Evolutionary conservation across 108 stramenopile species (phyloP).

Genomic region (Fragilaria radians): DNA sequence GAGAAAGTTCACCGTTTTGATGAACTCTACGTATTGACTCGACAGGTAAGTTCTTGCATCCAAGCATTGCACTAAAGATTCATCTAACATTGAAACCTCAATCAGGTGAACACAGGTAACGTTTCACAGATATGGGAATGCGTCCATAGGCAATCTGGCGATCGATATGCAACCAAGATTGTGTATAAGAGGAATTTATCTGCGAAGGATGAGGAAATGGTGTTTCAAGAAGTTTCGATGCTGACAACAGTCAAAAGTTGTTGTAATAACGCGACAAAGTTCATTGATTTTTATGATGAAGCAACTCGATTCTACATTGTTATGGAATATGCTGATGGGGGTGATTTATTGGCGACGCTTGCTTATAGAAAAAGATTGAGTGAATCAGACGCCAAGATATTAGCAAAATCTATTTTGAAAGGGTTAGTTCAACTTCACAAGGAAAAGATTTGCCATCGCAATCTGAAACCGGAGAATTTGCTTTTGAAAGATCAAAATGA

Average conservation of each 20-base stretch:
- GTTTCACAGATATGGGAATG: slow-evolving; percentile 3
- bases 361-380: slow-evolving; percentile 65
- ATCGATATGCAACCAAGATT: slow-evolving; percentile 58
- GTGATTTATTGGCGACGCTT: slow-evolving; percentile 93
- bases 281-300: slow-evolving; percentile 91
- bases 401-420: slow-evolving; percentile 52
- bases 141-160: not conserved
- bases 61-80: no score
- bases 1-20: not conserved
- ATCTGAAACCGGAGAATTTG: slow-evolving; percentile 93
- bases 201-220: slow-evolving; percentile 35
- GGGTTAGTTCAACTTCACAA: slow-evolving; percentile 67
- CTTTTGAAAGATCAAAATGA: slow-evolving; percentile 42
- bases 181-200: slow-evolving; percentile 45
- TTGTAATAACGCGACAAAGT: slow-evolving; percentile 61
- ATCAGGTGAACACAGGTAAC: not conserved
- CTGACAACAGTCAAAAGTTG: slow-evolving; percentile 23
- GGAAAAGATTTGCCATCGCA: slow-evolving; percentile 78
- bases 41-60: slow-evolving; percentile 4
- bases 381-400: slow-evolving; percentile 83
- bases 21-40: slow-evolving; percentile 5
- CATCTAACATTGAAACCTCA: no score
- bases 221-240: slow-evolving; percentile 52
- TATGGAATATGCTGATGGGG: slow-evolving; percentile 82
- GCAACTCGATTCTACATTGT: slow-evolving; percentile 78